Evolutionary conservation across 495 filamentous ascomycete species (phyloP).

Genomic region (Xylaria grammica): DNA sequence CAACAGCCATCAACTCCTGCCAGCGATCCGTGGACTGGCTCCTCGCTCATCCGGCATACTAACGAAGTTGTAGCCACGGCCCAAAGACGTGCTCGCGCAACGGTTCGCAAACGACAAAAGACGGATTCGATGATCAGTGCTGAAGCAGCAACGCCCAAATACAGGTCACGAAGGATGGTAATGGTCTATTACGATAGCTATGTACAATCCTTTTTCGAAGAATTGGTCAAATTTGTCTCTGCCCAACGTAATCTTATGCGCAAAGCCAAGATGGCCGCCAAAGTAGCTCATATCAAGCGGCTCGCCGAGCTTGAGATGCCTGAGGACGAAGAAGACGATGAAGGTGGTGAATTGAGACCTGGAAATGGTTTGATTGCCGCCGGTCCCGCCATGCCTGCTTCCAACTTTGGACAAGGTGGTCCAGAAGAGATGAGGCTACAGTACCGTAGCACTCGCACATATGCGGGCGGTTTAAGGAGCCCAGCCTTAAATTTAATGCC

Average conservation of each 20-base stretch:
- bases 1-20: constrained; percentile 36
- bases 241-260: constrained; percentile 81
- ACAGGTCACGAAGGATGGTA: constrained; percentile 77
- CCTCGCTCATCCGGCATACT: constrained; percentile 54
- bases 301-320: constrained; percentile 58
- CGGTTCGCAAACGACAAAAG: constrained; percentile 59
- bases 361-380: constrained; percentile 29
- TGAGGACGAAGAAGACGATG: constrained; percentile 50
- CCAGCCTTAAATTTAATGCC: constrained; percentile 14
- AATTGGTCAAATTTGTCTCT: constrained; percentile 78
- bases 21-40: constrained; percentile 41
- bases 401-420: constrained; percentile 14
- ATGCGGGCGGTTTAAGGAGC: constrained; percentile 28
- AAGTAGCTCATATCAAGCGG: constrained; percentile 59
- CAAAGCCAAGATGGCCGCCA: constrained; percentile 75
- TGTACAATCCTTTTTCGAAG: constrained; percentile 79
- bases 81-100: constrained; percentile 49
- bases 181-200: constrained; percentile 90
- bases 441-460: constrained; percentile 40
- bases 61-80: constrained; percentile 51
- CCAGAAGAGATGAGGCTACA: constrained; percentile 36
- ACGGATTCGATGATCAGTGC: constrained; percentile 63
- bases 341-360: constrained; percentile 32
- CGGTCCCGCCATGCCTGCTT: constrained; percentile 3
- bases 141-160: constrained; percentile 58